A percentile compares a stretch with the other conserved stretches of the same genome.
Conservation (phyloP, 2,329 filamentous ascomycete species). For the Sphaerulina vaccinii region DNA sequence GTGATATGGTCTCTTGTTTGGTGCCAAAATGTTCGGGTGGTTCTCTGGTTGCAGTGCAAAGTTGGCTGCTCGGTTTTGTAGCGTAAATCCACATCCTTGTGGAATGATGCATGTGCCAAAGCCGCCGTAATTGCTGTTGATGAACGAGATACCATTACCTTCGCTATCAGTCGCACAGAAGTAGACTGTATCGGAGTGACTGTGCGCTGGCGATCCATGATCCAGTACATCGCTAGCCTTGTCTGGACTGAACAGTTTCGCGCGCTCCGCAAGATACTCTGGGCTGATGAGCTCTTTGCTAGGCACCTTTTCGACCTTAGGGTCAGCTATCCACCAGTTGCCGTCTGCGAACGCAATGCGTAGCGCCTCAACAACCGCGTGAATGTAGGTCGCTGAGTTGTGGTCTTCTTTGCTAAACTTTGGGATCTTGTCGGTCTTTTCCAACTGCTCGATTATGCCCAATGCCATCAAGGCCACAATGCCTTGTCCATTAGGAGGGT, state of each 20-base stretch:
- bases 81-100: conserved; percentile 79
- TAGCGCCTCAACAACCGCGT: conserved; percentile 83
- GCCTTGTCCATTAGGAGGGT: conserved; percentile 93
- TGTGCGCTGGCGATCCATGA: conserved; percentile 81
- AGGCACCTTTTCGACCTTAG: conserved; percentile 69
- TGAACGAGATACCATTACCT: conserved; percentile 93
- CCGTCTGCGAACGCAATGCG: conserved; percentile 89
- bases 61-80: conserved; percentile 90
- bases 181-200: conserved; percentile 90
- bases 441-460: conserved; percentile 84
- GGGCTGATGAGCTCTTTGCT: conserved; percentile 66
- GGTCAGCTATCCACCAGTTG: conserved; percentile 86
- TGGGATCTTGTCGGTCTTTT: conserved; percentile 71
- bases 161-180: conserved; percentile 77
- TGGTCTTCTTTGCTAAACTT: conserved; percentile 69
- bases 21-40: conserved; percentile 79
- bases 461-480: conserved; percentile 93
- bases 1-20: conserved; percentile 88
- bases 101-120: conserved; percentile 89
- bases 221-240: conserved; percentile 54
- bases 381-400: conserved; percentile 72
- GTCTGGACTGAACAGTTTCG: conserved; percentile 59
- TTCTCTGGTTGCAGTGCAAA: conserved; percentile 65
- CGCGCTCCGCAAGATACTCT: conserved; percentile 71
- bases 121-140: conserved; percentile 90